Base-by-base conservation (phyloP, 2,329 filamentous ascomycete genomes). In the Cladosporium sp. region DNA sequence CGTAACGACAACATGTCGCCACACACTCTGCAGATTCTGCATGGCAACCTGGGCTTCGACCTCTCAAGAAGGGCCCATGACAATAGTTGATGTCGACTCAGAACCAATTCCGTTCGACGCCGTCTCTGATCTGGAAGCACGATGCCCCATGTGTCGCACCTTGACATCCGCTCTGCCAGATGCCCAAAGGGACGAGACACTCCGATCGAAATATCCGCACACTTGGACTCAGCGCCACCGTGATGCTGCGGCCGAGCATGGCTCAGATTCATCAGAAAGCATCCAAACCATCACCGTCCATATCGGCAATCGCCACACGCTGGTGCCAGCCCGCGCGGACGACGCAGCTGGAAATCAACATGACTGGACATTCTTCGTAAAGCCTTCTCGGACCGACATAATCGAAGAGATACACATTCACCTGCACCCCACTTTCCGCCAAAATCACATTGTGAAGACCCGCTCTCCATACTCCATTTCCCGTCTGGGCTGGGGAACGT, bases 41-140 rank as follows among this genome's bases (percentile, higher is more conserved):
- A 77, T 80, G 75, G 72, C 74, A 1, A 73, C 75, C 37, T 80
- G 77, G 77, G 75, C 76, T 2, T 74, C 77, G 22, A 69, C 73
- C 0, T 77, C 74, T 1, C 65, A 74, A 4, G 68, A 69, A 2
- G 67, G 70, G 8, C 72, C 74, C 20, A 73, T 78, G 64, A 70
- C 71, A 5, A 71, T 76, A 39, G 69, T 74, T 25, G 66, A 73
- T 60, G 72, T 77, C 39, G 67, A 75, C 60, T 71, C 74, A 49
- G 63, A 69, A 36, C 64, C 61, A 59, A 63, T 63, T 62, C 70
- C 60, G 59, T 73, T 61, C 43, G 61, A 69, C 28, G 59, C 64
- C 14, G 65, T 64, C 4, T 61, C 62, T 11, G 66, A 61, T 7
- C 66, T 78, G 39, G 72, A 76, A 59, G 75, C 75, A 1, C 70